A percentile compares a stretch with the other conserved stretches of the same genome.
Evolutionary conservation across 805 yeast species (phyloP).

Genomic region (Saturnispora sekii): DNA sequence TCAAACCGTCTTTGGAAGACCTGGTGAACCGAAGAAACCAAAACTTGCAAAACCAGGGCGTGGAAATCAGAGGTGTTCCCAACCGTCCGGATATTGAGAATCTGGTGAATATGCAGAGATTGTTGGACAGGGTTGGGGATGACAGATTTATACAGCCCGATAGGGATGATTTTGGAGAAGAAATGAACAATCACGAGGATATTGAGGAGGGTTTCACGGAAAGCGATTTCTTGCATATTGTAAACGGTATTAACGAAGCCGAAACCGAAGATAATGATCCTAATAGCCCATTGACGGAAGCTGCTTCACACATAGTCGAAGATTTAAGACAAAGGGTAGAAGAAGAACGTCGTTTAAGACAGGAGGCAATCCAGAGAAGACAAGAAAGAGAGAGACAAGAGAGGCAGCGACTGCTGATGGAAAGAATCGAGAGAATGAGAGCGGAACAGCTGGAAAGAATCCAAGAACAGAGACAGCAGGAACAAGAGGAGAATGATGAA

Average conservation of each 20-base stretch:
- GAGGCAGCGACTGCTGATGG: conserved; percentile 3
- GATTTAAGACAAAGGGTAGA: not conserved
- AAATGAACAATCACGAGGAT: too few species aligned
- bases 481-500: conserved; percentile 5
- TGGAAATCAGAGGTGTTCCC: too few species aligned
- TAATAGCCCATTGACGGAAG: too few species aligned
- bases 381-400: conserved; percentile 16
- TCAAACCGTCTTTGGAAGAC: conserved; percentile 22
- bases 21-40: conserved; percentile 17
- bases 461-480: conserved; percentile 1
- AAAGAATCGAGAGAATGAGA: conserved; percentile 3
- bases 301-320: too few species aligned
- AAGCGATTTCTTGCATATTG: too few species aligned
- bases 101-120: not conserved
- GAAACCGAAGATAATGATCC: too few species aligned
- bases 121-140: too few species aligned
- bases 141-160: too few species aligned
- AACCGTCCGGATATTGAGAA: not conserved
- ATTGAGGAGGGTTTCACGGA: too few species aligned
- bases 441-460: not conserved
- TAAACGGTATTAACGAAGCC: too few species aligned
- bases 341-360: not conserved
- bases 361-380: conserved; percentile 10
- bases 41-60: not conserved
- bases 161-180: too few species aligned